These are phyloP conservation scores for Trametes maxima DNA, from an alignment of 768 basidiomycete species.

Conservation along the genomic window DNA sequence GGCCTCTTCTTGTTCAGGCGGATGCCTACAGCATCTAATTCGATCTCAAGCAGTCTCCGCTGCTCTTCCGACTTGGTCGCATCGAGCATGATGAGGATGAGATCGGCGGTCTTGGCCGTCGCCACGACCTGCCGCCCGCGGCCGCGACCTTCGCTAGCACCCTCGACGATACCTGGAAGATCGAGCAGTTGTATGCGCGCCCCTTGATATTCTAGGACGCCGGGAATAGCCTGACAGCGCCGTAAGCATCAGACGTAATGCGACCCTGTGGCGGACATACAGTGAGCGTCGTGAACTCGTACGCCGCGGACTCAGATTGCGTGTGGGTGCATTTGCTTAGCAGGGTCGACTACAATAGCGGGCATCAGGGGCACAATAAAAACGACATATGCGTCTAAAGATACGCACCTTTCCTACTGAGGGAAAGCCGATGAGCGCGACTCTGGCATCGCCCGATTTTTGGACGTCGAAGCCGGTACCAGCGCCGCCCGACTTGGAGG, in stretches of 20 bases:
- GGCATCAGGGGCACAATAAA: neutral
- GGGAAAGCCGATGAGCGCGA: constrained; percentile 93
- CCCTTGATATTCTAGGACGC: constrained; percentile 95
- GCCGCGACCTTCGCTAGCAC: constrained; percentile 88
- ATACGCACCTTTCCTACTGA: constrained; percentile 80
- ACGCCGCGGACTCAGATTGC: constrained; percentile 84
- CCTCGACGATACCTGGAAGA: constrained; percentile 95
- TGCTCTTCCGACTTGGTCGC: constrained; percentile 95
- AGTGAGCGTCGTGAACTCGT: constrained; percentile 93
- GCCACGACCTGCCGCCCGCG: constrained; percentile 96
- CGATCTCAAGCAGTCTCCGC: constrained; percentile 81
- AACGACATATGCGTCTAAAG: constrained; percentile 1
- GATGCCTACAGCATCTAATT: constrained; percentile 96
- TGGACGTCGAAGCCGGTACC: constrained; percentile 91
- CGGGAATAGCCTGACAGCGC: constrained; percentile 80
- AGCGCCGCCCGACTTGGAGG: constrained; percentile 76
- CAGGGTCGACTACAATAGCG: constrained; percentile 70
- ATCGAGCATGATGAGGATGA: constrained; percentile 92
- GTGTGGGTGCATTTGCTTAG: constrained; percentile 93
- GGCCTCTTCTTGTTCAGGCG: constrained; percentile 88
- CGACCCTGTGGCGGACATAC: constrained; percentile 40
- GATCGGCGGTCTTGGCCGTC: constrained; percentile 59
- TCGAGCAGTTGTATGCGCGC: constrained; percentile 92
- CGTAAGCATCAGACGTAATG: neutral
- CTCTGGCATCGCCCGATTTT: constrained; percentile 85